Evolutionary conservation across 2,329 filamentous ascomycete species (phyloP), one percentile per base, ranked within the genome.

Genomic region (Fonsecaea monophora): DNA sequence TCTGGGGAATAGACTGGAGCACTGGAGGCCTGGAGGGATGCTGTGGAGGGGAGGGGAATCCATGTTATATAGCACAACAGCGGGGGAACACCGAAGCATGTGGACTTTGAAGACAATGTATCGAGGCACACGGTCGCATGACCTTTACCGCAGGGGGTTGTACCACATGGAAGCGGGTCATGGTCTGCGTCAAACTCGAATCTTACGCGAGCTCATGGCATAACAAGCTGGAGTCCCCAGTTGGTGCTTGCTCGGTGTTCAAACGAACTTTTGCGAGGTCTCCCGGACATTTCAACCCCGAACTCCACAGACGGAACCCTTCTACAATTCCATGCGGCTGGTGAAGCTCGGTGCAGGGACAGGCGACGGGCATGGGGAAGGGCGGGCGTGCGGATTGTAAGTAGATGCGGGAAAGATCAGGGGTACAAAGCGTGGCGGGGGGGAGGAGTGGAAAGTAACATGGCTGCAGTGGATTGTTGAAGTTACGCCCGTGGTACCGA

Each of bases 41-140:
- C 60, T 66, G 65, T 42, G 65, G 65, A 65, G 68, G 61, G 62
- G 68, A 40, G 37, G 48, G 35, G 30, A 8, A 18, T 32, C 10
- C 4, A 37, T 56, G 57, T 56, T 67, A 67, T 70, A 67, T 65
- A 65, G 62, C 64, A 45, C 45, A 13, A 60, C 30, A 32, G 62
- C 62, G 65, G 67, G 60, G 65, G 53, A 55, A 50, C 37, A 40
- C 38, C 42, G 53, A 60, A 62, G 63, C 61, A 69, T 69, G 64
- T 67, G 64, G 58, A 45, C 53, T 50, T 50, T 21, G 45, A 12
- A 12, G 18, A 50, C 13, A 8, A 21, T 2, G 42, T 50, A 25
- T 18, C 37, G 37, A 48, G 60, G 50, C 65, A 63, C 59, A 60
- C 50, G 60, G 65, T 67, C 55, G 65, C 61, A 61, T 65, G 62